These are phyloP conservation scores for Metschnikowia lachancei DNA, from an alignment of 805 yeast species.

Conservation along the genomic window DNA sequence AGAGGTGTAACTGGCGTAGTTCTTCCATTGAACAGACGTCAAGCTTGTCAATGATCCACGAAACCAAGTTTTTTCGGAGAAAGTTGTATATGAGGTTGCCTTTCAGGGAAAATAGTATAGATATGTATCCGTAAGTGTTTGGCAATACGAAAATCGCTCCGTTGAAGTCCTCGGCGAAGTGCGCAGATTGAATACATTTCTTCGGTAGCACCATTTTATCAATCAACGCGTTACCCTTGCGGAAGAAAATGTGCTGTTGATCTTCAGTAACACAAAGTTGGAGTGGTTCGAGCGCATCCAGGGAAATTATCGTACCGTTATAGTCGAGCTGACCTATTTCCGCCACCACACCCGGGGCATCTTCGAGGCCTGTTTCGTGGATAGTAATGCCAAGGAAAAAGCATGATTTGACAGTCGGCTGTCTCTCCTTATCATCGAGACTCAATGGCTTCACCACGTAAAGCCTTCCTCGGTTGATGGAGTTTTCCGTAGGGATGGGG, in stretches of 20 bases:
- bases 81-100: conserved; percentile 4
- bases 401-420: conserved; percentile 16
- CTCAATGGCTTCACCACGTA: conserved; percentile 16
- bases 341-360: conserved; percentile 10
- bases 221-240: conserved; percentile 11
- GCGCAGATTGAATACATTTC: conserved; percentile 9
- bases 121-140: conserved; percentile 18
- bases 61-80: neutral
- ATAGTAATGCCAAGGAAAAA: conserved; percentile 13
- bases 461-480: conserved; percentile 12
- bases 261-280: conserved; percentile 13
- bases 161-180: conserved; percentile 8
- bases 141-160: conserved; percentile 13
- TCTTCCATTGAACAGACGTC: neutral
- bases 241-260: conserved; percentile 11
- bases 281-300: conserved; percentile 3
- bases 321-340: conserved; percentile 13
- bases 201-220: conserved; percentile 19
- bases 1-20: conserved; percentile 3
- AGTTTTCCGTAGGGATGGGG: conserved; percentile 15
- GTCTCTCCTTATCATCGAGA: conserved; percentile 10
- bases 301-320: conserved; percentile 16
- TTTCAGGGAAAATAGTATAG: conserved; percentile 3
- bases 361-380: conserved; percentile 15
- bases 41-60: conserved; percentile 5